Evolutionary conservation across 306 rosid species (phyloP).

Genomic region (Prunus fruticosa): DNA sequence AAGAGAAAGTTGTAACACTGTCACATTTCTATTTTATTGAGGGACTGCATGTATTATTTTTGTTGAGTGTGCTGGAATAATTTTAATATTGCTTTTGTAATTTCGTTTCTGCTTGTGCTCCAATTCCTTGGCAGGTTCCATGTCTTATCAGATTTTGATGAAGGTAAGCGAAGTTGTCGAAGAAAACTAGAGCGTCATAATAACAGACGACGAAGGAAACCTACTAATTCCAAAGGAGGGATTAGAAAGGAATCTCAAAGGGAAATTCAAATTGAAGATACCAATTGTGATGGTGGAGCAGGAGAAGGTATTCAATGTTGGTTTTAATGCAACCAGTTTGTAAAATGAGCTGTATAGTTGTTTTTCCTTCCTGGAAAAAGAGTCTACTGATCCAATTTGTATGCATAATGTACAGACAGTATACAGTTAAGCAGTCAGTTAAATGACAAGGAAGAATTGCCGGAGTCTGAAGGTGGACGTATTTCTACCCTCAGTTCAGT

Average conservation of each 20-base stretch:
- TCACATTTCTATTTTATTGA: background rate
- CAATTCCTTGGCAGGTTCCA: conserved; percentile 69
- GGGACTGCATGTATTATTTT: background rate
- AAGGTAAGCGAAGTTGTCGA: conserved; percentile 95
- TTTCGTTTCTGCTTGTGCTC: conserved; percentile 4
- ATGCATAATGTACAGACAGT: conserved; percentile 44
- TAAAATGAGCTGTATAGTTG: conserved; percentile 3
- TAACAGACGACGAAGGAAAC: conserved; percentile 79
- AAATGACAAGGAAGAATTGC: conserved; percentile 40
- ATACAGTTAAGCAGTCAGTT: conserved; percentile 45
- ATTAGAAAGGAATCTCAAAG: conserved; percentile 45
- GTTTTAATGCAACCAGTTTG: background rate
- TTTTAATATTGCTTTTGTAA: background rate
- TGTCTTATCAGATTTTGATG: conserved; percentile 77
- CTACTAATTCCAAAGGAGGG: conserved; percentile 34
- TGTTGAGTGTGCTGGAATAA: background rate
- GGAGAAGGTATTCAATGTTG: conserved; percentile 53
- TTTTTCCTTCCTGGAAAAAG: conserved; percentile 7
- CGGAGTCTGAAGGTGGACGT: conserved; percentile 58
- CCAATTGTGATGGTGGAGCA: conserved; percentile 39
- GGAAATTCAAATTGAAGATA: conserved; percentile 48
- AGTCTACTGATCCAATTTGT: conserved; percentile 17
- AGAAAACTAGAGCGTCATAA: conserved; percentile 93
- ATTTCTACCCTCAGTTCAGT: conserved; percentile 33
- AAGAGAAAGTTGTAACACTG: background rate